A percentile compares a stretch with the other conserved stretches of the same genome.
Conservation (phyloP, 768 basidiomycete genomes). For the Mrakia gelida region DNA sequence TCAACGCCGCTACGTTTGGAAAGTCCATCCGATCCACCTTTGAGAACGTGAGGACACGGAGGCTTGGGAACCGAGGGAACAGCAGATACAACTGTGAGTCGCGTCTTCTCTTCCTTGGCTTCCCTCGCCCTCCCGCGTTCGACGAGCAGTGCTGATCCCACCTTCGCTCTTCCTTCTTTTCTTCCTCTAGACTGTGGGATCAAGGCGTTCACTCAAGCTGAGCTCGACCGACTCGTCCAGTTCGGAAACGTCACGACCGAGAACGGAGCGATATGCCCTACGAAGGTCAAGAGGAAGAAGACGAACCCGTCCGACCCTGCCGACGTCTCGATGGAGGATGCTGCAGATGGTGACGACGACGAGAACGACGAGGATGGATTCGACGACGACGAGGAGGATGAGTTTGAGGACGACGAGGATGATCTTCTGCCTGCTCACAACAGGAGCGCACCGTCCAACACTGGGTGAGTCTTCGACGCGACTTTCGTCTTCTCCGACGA, state of each 20-base stretch:
- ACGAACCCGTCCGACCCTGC: neutral
- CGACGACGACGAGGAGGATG: neutral
- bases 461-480: neutral
- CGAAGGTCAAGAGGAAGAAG: constrained; percentile 1
- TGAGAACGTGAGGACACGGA: constrained; percentile 89
- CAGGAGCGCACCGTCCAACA: neutral
- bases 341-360: neutral
- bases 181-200: neutral
- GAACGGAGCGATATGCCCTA: neutral
- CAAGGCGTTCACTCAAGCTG: constrained; percentile 3
- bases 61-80: constrained; percentile 86
- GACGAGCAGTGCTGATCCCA: neutral
- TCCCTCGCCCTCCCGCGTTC: neutral
- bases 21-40: constrained; percentile 92
- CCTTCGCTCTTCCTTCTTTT: neutral
- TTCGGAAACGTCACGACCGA: constrained; percentile 6
- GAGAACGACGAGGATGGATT: neutral
- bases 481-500: neutral
- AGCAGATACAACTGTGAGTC: constrained; percentile 90
- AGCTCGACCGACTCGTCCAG: constrained; percentile 7
- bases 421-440: neutral
- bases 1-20: constrained; percentile 91
- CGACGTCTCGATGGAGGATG: neutral
- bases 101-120: neutral
- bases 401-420: neutral